Conservation (phyloP, 1,139 yeast genomes). For the Yamadazyma spencermartinsiae region DNA sequence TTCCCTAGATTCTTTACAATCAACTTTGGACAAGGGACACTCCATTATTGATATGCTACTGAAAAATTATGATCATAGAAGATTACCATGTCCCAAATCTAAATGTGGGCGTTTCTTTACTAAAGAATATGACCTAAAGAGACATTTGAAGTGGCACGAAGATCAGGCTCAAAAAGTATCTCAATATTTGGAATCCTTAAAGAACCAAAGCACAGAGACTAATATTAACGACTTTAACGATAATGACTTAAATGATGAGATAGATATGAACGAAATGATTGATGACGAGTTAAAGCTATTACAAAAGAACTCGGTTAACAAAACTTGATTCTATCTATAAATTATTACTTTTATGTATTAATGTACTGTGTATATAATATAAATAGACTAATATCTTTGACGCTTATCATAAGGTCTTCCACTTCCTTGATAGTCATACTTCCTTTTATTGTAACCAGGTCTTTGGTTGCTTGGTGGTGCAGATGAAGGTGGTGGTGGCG, state of each 20-base stretch:
- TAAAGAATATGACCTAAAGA: conserved; percentile 46
- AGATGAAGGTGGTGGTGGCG: conserved; percentile 22
- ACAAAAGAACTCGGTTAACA: conserved; percentile 7
- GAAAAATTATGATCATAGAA: conserved; percentile 32
- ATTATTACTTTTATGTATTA: not conserved
- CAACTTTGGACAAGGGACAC: conserved; percentile 22
- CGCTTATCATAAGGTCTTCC: conserved; percentile 36
- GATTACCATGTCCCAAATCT: conserved; percentile 44
- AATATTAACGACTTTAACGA: conserved; percentile 21
- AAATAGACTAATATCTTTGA: conserved; percentile 21
- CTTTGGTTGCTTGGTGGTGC: conserved; percentile 16
- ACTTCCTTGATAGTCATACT: conserved; percentile 22
- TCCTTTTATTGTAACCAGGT: conserved; percentile 22
- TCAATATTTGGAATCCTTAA: conserved; percentile 30
- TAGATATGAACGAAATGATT: conserved; percentile 27
- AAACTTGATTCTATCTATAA: not conserved
- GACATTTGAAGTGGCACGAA: conserved; percentile 61
- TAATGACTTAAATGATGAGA: conserved; percentile 24
- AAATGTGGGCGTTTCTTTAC: conserved; percentile 51
- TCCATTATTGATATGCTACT: conserved; percentile 40
- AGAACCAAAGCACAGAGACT: conserved; percentile 13
- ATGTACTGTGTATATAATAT: not conserved
- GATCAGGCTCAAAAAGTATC: conserved; percentile 35
- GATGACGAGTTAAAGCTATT: conserved; percentile 28
- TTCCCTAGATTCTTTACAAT: conserved; percentile 28